phyloP scores from a whole-genome alignment of 106 monocot genomes.

The Allium cepa region DNA sequence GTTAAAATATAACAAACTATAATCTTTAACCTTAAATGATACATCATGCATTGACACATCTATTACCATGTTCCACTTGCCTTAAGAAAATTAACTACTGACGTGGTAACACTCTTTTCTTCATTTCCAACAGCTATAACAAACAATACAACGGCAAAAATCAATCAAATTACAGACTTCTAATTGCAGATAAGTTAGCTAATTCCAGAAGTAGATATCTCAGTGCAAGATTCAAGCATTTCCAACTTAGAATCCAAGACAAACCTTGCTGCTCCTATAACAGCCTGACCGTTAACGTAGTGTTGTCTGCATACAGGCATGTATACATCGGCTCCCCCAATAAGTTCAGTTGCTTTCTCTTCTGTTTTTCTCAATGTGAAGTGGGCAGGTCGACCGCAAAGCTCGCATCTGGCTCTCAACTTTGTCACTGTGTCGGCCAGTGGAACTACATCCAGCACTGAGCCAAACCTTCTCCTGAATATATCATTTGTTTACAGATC shows the following conservation, averaged over 20 bases:
- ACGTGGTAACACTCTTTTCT: too few relatives aligned
- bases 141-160: too few relatives aligned
- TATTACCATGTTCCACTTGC: too few relatives aligned
- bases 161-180: too few relatives aligned
- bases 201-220: background rate
- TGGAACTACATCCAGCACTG: conserved; percentile 76
- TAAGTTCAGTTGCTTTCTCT: conserved; percentile 58
- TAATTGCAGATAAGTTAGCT: too few relatives aligned
- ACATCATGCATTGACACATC: too few relatives aligned
- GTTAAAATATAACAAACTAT: too few relatives aligned
- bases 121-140: too few relatives aligned
- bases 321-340: conserved; percentile 86
- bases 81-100: too few relatives aligned
- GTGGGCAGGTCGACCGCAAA: conserved; percentile 59
- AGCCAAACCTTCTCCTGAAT: conserved; percentile 73
- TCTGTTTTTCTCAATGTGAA: conserved; percentile 84
- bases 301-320: conserved; percentile 88
- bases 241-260: conserved; percentile 28
- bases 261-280: conserved; percentile 38
- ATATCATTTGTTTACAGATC: too few relatives aligned
- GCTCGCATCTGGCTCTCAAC: conserved; percentile 63
- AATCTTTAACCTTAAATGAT: too few relatives aligned
- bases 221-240: conserved; percentile 4
- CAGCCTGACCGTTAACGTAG: conserved; percentile 56
- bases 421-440: conserved; percentile 81